phyloP scores from a whole-genome alignment of 768 basidiomycete genomes.

The Mycena floridula region DNA sequence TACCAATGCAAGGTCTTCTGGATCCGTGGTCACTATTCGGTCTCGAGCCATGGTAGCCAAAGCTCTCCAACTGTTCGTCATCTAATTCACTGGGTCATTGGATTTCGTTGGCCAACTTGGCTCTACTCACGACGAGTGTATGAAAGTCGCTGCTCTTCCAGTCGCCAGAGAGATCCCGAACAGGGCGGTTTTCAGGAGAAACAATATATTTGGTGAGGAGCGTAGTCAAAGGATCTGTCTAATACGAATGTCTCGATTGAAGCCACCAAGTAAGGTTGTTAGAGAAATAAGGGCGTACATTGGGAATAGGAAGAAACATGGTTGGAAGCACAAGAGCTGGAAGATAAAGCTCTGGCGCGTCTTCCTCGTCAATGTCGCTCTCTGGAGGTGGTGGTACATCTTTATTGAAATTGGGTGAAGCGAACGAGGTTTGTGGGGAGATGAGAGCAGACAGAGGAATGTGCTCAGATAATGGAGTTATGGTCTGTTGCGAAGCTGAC shows the following conservation, averaged over 20 bases:
- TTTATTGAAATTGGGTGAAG: conserved; percentile 43
- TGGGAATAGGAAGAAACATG: conserved; percentile 86
- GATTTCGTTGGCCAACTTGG: conserved; percentile 13
- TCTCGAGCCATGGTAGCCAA: conserved; percentile 82
- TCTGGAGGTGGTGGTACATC: conserved; percentile 42
- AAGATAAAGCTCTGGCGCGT: conserved; percentile 54
- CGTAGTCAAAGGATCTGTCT: conserved; percentile 82
- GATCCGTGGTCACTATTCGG: conserved; percentile 62
- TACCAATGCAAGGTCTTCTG: conserved; percentile 58
- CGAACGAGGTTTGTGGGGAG: conserved; percentile 17
- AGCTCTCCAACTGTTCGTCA: conserved; percentile 85
- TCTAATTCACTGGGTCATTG: conserved; percentile 35
- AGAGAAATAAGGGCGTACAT: conserved; percentile 61
- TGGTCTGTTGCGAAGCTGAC: conserved; percentile 26
- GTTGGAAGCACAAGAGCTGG: conserved; percentile 66
- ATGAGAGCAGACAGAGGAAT: conserved; percentile 30
- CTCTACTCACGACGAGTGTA: conserved; percentile 66
- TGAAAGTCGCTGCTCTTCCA: conserved; percentile 71
- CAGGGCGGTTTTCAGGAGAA: conserved; percentile 68
- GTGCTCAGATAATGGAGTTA: conserved; percentile 34
- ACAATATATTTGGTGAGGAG: conserved; percentile 80
- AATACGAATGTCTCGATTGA: conserved; percentile 38
- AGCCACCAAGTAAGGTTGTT: conserved; percentile 60
- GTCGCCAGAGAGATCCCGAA: conserved; percentile 68
- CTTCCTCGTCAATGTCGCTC: conserved; percentile 31